A percentile compares a stretch with the other conserved stretches of the same genome.
Evolutionary conservation across 768 basidiomycete species (phyloP).

Genomic region (Collybia sordida): DNA sequence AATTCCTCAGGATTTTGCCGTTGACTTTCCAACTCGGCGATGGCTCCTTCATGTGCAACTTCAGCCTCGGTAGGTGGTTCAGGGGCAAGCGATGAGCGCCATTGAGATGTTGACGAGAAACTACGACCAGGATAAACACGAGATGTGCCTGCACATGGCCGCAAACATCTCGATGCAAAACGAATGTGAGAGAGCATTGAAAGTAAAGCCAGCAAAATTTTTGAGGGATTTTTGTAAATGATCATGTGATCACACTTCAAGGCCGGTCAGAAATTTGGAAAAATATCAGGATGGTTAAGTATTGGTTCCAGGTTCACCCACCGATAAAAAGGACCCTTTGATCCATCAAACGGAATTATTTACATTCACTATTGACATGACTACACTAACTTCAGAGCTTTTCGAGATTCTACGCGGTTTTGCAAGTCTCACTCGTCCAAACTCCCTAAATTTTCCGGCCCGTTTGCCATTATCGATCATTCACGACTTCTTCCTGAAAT

Average conservation of each 20-base stretch:
- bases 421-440: conserved; percentile 48
- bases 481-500: conserved; percentile 55
- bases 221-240: conserved; percentile 21
- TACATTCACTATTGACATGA: too few species aligned
- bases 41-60: conserved; percentile 14
- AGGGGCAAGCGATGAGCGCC: conserved; percentile 18
- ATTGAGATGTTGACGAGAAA: conserved; percentile 23
- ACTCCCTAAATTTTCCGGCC: conserved; percentile 38
- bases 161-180: conserved; percentile 26
- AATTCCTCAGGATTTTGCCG: conserved; percentile 12
- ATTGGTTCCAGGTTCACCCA: background rate
- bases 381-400: conserved; percentile 27
- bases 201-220: conserved; percentile 27
- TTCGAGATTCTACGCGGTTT: conserved; percentile 52
- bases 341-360: too few species aligned
- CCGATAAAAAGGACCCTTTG: too few species aligned
- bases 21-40: conserved; percentile 12
- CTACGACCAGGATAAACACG: conserved; percentile 21
- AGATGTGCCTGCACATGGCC: conserved; percentile 25
- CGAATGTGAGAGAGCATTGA: conserved; percentile 35
- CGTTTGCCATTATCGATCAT: conserved; percentile 34
- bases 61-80: conserved; percentile 25
- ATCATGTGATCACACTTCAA: conserved; percentile 29
- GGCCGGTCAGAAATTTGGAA: conserved; percentile 11
- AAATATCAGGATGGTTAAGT: background rate